These are phyloP conservation scores for Exobasidium rhododendri DNA, from an alignment of 1,284 basidiomycete species.

Conservation along the genomic window DNA sequence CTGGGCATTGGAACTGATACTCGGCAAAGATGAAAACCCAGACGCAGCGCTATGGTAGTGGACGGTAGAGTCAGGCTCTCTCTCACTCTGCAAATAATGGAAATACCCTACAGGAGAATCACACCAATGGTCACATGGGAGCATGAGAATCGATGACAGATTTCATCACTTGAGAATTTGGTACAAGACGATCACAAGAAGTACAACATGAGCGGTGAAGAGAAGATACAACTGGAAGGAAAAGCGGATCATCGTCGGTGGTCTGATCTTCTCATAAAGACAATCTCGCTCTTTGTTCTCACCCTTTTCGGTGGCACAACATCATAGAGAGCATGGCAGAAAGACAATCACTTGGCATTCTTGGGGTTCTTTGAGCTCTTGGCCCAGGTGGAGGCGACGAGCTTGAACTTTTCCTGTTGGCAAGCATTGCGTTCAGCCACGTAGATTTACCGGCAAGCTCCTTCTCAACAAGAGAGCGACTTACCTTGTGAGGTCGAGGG, in stretches of 20 bases:
- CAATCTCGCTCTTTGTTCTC: no score
- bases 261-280: no score
- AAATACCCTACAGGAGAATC: no score
- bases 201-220: background rate
- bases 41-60: slow-evolving; percentile 8
- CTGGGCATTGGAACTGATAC: slow-evolving; percentile 48
- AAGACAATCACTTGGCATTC: slow-evolving; percentile 7
- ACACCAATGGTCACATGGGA: background rate
- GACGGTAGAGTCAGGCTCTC: no score
- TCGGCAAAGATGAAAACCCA: slow-evolving; percentile 23
- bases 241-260: background rate
- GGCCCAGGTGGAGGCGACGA: slow-evolving; percentile 11
- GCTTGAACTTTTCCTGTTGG: slow-evolving; percentile 11
- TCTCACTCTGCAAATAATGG: no score
- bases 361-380: slow-evolving; percentile 14
- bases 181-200: no score
- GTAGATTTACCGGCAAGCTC: background rate
- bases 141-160: no score
- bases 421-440: no score
- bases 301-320: no score
- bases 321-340: background rate
- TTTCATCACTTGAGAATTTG: no score
- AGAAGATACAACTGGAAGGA: no score
- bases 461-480: background rate
- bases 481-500: slow-evolving; percentile 13